A percentile compares a stretch with the other conserved stretches of the same genome.
These are phyloP conservation scores for Wickerhamiella sergipiensis DNA, from an alignment of 805 yeast genomes.

Conservation along the genomic window DNA sequence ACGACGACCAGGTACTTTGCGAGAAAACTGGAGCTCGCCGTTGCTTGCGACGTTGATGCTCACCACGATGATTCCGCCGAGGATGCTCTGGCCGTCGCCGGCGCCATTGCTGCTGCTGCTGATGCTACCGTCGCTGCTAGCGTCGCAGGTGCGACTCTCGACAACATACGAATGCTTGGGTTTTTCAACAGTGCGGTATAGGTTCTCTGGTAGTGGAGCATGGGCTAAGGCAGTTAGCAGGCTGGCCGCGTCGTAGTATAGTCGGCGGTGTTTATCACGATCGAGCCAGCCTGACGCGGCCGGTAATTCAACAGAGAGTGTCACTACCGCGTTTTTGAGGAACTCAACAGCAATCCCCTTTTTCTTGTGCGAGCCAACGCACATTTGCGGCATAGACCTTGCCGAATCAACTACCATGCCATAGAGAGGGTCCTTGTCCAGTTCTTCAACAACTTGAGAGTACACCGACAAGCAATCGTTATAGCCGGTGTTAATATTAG, in stretches of 20 bases:
- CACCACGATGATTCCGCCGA: neutral
- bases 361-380: neutral
- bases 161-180: neutral
- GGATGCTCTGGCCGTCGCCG: too few species aligned
- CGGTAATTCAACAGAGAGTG: neutral
- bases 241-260: neutral
- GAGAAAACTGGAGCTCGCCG: neutral
- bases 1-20: neutral
- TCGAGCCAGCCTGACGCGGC: neutral
- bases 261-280: neutral
- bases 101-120: too few species aligned
- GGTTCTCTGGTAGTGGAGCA: neutral
- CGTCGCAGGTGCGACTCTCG: too few species aligned
- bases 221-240: neutral
- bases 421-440: neutral
- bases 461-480: neutral
- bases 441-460: neutral
- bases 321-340: neutral
- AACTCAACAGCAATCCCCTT: neutral
- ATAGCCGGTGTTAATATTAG: neutral
- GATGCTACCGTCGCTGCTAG: too few species aligned
- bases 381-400: neutral
- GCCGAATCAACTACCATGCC: neutral
- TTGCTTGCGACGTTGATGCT: neutral
- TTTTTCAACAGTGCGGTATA: neutral